phyloP scores from a whole-genome alignment of 345 rosid genomes.

The Syzygium oleosum region DNA sequence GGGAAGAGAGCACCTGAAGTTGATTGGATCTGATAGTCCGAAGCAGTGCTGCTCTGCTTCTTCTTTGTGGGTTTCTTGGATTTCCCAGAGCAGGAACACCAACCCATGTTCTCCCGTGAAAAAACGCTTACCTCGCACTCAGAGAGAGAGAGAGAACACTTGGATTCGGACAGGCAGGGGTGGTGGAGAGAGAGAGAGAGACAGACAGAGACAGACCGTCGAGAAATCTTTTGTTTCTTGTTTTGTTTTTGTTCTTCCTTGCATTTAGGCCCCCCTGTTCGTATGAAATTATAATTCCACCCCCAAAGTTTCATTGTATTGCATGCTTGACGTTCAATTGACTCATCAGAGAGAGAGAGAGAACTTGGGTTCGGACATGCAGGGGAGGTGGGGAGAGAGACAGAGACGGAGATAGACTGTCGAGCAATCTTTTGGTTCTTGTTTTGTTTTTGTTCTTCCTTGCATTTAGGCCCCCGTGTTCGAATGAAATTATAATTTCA shows the following conservation, averaged over 20 bases:
- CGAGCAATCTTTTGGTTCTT: not conserved
- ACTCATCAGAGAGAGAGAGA: not conserved
- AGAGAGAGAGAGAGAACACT: not conserved
- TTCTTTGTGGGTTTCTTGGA: constrained; percentile 21
- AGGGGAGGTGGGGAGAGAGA: not conserved
- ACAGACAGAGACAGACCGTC: not conserved
- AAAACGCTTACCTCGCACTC: not conserved
- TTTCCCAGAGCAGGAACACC: constrained; percentile 40
- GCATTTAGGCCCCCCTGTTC: not conserved
- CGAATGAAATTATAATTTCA: not conserved
- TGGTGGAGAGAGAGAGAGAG: not conserved
- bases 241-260: not conserved
- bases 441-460: not conserved
- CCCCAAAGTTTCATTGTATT: not conserved
- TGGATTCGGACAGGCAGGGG: not conserved
- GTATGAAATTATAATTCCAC: not conserved
- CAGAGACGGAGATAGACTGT: not conserved
- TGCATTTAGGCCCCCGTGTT: not conserved
- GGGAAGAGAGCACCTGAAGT: constrained; percentile 25
- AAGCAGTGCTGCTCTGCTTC: constrained; percentile 13
- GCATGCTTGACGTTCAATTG: not conserved
- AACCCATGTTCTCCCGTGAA: constrained; percentile 18
- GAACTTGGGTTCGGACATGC: not conserved
- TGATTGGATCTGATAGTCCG: constrained; percentile 48
- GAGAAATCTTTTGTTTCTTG: not conserved